Percentiles rank a stretch among this genome's conserved stretches.
Conservation (phyloP, 495 filamentous ascomycete genomes). For the Aspergillus cavernicola region DNA sequence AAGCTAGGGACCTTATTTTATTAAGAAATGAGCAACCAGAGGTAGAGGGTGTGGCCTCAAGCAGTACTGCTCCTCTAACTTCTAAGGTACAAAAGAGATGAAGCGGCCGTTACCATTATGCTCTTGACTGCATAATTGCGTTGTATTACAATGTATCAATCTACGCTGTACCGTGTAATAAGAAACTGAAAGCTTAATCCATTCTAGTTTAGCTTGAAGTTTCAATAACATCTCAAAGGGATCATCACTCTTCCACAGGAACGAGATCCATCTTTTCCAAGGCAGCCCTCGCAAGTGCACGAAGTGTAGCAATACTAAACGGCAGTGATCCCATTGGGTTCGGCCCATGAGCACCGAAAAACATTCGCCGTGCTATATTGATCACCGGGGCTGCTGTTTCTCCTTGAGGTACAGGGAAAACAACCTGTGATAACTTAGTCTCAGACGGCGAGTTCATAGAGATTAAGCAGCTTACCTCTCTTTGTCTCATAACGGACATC, state of each 20-base stretch:
- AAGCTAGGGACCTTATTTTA: too few relatives aligned
- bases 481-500: not conserved
- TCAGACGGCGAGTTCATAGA: constrained; percentile 9
- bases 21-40: too few relatives aligned
- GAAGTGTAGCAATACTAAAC: not conserved
- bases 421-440: not conserved
- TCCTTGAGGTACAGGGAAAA: constrained; percentile 12
- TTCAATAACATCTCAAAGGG: too few relatives aligned
- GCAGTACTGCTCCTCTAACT: too few relatives aligned
- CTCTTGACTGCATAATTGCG: too few relatives aligned
- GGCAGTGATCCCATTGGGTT: not conserved
- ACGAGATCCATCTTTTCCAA: not conserved
- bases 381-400: not conserved
- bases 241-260: not conserved
- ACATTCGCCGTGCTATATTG: not conserved
- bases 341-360: not conserved
- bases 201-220: too few relatives aligned
- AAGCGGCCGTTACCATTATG: too few relatives aligned
- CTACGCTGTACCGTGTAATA: too few relatives aligned
- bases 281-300: not conserved
- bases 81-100: too few relatives aligned
- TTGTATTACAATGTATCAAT: too few relatives aligned
- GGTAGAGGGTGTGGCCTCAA: too few relatives aligned
- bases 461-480: not conserved
- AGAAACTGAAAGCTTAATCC: too few relatives aligned